Evolutionary conservation across 2,329 filamentous ascomycete species (phyloP).

Genomic region (Keithomyces neogunnii): DNA sequence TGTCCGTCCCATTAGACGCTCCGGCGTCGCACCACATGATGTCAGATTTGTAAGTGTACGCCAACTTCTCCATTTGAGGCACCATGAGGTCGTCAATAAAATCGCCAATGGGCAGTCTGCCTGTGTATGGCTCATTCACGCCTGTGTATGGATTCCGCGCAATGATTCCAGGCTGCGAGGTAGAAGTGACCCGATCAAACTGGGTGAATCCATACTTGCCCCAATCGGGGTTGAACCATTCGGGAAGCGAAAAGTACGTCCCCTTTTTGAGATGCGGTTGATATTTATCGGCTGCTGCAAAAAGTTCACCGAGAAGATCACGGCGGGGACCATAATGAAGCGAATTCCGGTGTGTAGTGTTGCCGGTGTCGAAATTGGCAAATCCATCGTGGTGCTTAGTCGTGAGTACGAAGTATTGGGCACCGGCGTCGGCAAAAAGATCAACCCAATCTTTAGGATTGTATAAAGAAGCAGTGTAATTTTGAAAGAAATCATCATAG

Average conservation of each 20-base stretch:
- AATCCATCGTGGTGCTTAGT: slow-evolving; percentile 39
- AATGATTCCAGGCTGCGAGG: slow-evolving; percentile 26
- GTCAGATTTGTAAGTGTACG: slow-evolving; percentile 33
- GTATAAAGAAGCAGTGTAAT: slow-evolving; percentile 41
- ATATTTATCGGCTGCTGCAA: slow-evolving; percentile 18
- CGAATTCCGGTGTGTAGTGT: slow-evolving; percentile 30
- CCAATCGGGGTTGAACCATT: slow-evolving; percentile 41
- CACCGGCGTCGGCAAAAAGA: slow-evolving; percentile 41
- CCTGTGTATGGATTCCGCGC: slow-evolving; percentile 36
- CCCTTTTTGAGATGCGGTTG: slow-evolving; percentile 22
- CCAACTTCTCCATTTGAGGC: slow-evolving; percentile 37
- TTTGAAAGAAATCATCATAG: slow-evolving; percentile 46
- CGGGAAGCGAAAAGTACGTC: slow-evolving; percentile 39
- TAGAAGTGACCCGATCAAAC: slow-evolving; percentile 16
- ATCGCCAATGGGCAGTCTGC: slow-evolving; percentile 27
- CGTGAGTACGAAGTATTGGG: slow-evolving; percentile 36
- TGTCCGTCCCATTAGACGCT: slow-evolving; percentile 31
- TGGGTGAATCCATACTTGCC: slow-evolving; percentile 34
- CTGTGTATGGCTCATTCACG: slow-evolving; percentile 31
- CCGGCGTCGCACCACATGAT: slow-evolving; percentile 44
- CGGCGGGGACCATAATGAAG: slow-evolving; percentile 29
- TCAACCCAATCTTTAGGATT: slow-evolving; percentile 46
- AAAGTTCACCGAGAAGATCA: slow-evolving; percentile 25
- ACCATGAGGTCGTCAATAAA: slow-evolving; percentile 35
- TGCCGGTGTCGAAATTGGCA: slow-evolving; percentile 24